A percentile compares a stretch with the other conserved stretches of the same genome.
phyloP scores from a whole-genome alignment of 768 basidiomycete species.

The Crucibulum laeve region DNA sequence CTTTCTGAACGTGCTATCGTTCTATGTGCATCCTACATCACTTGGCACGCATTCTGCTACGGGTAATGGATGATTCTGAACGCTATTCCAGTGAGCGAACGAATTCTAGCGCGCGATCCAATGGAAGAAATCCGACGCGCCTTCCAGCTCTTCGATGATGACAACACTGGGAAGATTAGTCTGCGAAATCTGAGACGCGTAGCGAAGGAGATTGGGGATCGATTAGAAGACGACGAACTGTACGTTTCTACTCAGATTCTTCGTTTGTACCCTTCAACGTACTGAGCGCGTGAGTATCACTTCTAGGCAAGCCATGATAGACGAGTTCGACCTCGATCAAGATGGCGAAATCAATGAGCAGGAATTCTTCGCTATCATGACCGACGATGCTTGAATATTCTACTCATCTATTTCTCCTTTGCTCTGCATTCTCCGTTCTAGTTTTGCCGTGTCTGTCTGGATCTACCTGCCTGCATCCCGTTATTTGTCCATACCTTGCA shows the following conservation, averaged over 20 bases:
- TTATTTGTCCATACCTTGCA: neutral
- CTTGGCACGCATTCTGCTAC: slow-evolving; percentile 3
- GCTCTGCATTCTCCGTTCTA: neutral
- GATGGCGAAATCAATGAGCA: slow-evolving; percentile 97
- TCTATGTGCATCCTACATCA: too few relatives aligned
- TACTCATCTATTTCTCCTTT: neutral
- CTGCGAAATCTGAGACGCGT: slow-evolving; percentile 88
- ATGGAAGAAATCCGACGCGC: slow-evolving; percentile 95
- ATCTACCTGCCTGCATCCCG: neutral
- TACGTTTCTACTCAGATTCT: slow-evolving; percentile 52
- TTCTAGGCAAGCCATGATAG: slow-evolving; percentile 97
- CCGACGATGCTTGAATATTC: slow-evolving; percentile 67
- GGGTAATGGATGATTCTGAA: slow-evolving; percentile 15
- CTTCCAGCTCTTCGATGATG: slow-evolving; percentile 96
- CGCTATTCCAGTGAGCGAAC: slow-evolving; percentile 74
- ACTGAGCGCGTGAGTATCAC: slow-evolving; percentile 3
- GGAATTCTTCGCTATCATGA: slow-evolving; percentile 97
- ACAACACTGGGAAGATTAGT: slow-evolving; percentile 91
- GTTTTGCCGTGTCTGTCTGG: neutral
- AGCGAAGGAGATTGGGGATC: slow-evolving; percentile 95
- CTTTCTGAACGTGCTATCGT: neutral
- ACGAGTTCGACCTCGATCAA: slow-evolving; percentile 98
- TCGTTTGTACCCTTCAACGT: neutral
- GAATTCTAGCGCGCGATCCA: slow-evolving; percentile 90
- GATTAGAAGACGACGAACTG: slow-evolving; percentile 95